phyloP scores from a whole-genome alignment of 2,329 filamentous ascomycete species.

The Ophiostoma triangulosporum region DNA sequence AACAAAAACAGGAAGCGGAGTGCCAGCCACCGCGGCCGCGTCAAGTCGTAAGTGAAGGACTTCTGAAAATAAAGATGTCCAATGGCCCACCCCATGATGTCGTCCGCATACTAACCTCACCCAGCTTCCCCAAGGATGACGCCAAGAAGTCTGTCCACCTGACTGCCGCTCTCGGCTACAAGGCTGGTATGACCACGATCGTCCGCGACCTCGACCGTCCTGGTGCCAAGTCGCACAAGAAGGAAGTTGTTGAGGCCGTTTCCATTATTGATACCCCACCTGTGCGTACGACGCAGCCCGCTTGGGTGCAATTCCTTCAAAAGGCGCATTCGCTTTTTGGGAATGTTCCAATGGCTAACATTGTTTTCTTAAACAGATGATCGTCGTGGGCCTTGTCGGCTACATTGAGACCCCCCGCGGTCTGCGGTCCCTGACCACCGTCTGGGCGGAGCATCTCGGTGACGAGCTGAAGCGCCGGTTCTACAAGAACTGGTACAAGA shows the following conservation, averaged over 20 bases:
- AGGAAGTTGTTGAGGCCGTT: constrained; percentile 85
- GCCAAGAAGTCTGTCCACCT: constrained; percentile 99
- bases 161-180: constrained; percentile 97
- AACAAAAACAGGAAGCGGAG: constrained; percentile 15
- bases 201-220: constrained; percentile 98
- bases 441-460: constrained; percentile 98
- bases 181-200: constrained; percentile 99
- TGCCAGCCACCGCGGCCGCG: constrained; percentile 35
- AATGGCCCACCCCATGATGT: background rate
- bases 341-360: constrained; percentile 56
- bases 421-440: constrained; percentile 96
- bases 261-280: constrained; percentile 86
- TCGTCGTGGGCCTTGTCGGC: constrained; percentile 98
- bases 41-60: constrained; percentile 69
- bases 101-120: constrained; percentile 4
- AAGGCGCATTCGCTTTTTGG: constrained; percentile 3
- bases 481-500: constrained; percentile 99
- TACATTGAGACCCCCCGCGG: constrained; percentile 99
- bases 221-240: constrained; percentile 99
- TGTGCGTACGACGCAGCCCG: constrained; percentile 79
- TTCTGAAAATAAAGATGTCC: background rate
- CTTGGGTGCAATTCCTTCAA: constrained; percentile 33
- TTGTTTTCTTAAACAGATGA: constrained; percentile 60
- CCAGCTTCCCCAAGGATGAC: constrained; percentile 99
- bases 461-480: constrained; percentile 99